Conservation (phyloP, 768 basidiomycete species). For the Macrolepiota albuminosa region DNA sequence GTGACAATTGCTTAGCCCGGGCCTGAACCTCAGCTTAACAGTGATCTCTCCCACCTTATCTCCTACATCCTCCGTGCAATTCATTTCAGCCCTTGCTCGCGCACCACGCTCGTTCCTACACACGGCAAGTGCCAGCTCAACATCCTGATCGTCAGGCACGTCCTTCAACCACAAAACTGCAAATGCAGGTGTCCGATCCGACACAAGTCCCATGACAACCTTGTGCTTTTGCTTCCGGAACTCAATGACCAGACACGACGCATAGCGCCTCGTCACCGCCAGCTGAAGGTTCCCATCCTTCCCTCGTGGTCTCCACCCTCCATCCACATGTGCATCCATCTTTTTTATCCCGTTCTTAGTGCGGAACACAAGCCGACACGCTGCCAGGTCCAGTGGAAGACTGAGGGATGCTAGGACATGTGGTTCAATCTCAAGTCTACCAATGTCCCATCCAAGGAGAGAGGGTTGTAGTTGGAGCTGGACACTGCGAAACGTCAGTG, state of each 20-base stretch:
- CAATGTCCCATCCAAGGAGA: conserved; percentile 65
- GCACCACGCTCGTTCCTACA: conserved; percentile 17
- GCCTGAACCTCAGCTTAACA: conserved; percentile 34
- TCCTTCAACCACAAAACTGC: conserved; percentile 40
- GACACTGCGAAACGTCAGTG: conserved; percentile 64
- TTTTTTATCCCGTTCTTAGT: conserved; percentile 33
- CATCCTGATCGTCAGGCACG: conserved; percentile 31
- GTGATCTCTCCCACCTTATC: conserved; percentile 26
- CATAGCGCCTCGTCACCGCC: conserved; percentile 36
- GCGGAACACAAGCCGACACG: conserved; percentile 37
- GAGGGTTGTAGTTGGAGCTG: conserved; percentile 52
- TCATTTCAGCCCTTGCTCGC: conserved; percentile 23
- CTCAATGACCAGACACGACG: conserved; percentile 33
- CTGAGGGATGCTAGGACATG: conserved; percentile 24
- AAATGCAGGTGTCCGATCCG: conserved; percentile 32
- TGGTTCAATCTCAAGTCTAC: conserved; percentile 51
- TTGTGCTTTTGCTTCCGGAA: conserved; percentile 26
- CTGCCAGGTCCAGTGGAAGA: conserved; percentile 29
- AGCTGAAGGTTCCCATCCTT: conserved; percentile 26
- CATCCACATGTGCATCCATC: conserved; percentile 23
- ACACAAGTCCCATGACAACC: conserved; percentile 17
- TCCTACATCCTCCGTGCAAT: conserved; percentile 20
- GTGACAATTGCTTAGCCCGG: conserved; percentile 40
- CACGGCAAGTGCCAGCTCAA: conserved; percentile 23
- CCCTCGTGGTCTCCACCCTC: conserved; percentile 29